Base-by-base conservation (phyloP, 2,329 filamentous ascomycete species). In the Tolypocladium ophioglossoides region DNA sequence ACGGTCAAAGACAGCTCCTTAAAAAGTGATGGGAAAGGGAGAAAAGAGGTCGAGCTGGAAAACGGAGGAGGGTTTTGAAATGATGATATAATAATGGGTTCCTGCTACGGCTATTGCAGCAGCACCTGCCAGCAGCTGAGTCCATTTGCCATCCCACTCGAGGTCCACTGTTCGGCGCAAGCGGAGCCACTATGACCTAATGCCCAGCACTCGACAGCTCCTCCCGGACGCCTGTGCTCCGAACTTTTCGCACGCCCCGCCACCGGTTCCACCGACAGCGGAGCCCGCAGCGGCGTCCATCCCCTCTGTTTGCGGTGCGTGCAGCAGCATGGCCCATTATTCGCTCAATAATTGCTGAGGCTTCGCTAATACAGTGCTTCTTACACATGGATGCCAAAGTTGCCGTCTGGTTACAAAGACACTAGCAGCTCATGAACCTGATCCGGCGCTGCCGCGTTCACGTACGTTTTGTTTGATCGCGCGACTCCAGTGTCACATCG, bases 171-270 rank as follows among this genome's bases (percentile, higher is more conserved):
- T 32, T 30, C 24, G 35, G 35, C 12, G 35, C 12, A 11, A 4
- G 12, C 35, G 35, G 35, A 14, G 35, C 41, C 41, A 52, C 35
- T 24, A 53, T 53, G 52, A 53, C 52, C 30, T 53, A 30, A 53
- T n/a, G 5, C 48, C 30, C 32, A 41, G 51, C 20, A 16, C 41
- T 46, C 24, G 9, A 46, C 24, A 5, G 41, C 32, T 14, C 34
- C n/a, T 11, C 14, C 47, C 52, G 52, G 52, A 50, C 47, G 48
- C 22, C 52, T 50, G 52, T 54, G 52, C 47, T 54, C 52, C 52
- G 52, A 22, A 11, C 47, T 1, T 11, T n/a, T 30, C 27, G 24
- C 27, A 16, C 16, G 4, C 24, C 44, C 50, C 18, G 24, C 51
- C 40, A 34, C 38, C 53, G 44, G 16, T 16, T 32, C 49, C 49